phyloP scores from a whole-genome alignment of 495 filamentous ascomycete species.

The Massariosphaeria phaeospora region DNA sequence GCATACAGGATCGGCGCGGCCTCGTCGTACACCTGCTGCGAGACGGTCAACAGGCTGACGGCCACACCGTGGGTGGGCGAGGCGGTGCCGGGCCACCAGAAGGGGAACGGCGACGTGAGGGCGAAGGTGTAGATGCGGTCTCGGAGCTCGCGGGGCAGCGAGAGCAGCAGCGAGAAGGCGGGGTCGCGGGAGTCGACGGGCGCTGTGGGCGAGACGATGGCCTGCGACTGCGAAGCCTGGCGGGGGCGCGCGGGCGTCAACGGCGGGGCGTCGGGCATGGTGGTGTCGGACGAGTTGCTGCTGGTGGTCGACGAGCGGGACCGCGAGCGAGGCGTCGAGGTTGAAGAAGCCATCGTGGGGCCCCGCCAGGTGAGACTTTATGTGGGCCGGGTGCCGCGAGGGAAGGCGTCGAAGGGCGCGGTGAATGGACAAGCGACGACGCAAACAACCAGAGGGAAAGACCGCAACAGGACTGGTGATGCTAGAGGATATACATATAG shows the following conservation, averaged over 20 bases:
- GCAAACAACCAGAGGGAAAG: too few relatives aligned
- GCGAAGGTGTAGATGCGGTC: constrained; percentile 39
- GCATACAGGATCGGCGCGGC: constrained; percentile 39
- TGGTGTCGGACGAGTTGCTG: constrained; percentile 24
- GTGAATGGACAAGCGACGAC: too few relatives aligned
- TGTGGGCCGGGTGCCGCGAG: too few relatives aligned
- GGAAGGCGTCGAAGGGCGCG: too few relatives aligned
- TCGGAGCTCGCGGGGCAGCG: constrained; percentile 40
- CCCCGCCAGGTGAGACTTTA: neutral
- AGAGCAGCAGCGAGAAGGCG: constrained; percentile 35
- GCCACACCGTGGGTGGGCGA: constrained; percentile 11
- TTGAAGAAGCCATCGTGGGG: constrained; percentile 15
- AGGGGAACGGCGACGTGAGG: constrained; percentile 30
- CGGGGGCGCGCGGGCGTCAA: constrained; percentile 14
- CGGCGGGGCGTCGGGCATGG: constrained; percentile 24
- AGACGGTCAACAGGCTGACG: constrained; percentile 39
- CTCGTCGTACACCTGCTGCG: constrained; percentile 40
- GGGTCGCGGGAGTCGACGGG: neutral
- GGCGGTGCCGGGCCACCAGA: constrained; percentile 30
- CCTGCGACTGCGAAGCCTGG: constrained; percentile 6
- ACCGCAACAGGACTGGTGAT: too few relatives aligned
- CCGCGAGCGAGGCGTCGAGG: constrained; percentile 16
- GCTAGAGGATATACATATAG: too few relatives aligned
- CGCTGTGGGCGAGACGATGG: constrained; percentile 4
- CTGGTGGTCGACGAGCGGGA: constrained; percentile 16